Conservation (phyloP, 148 eudicot genomes). For the Drosera capensis region DNA sequence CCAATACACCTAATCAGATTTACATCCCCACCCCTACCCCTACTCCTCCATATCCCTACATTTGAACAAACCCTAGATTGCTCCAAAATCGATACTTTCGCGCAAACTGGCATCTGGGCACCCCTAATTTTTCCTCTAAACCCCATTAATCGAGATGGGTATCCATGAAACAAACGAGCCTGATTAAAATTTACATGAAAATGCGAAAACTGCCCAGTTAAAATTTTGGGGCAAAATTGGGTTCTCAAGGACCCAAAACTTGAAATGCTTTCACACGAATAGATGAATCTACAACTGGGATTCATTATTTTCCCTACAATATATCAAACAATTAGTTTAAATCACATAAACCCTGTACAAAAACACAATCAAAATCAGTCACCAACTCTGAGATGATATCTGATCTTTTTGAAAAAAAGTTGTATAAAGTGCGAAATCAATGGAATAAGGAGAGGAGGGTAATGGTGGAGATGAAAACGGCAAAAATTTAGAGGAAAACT, state of each 20-base stretch:
- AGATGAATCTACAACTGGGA: slow-evolving; percentile 38
- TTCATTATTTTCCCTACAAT: slow-evolving; percentile 27
- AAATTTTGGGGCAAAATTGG: slow-evolving; percentile 8
- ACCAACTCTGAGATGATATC: too few species aligned
- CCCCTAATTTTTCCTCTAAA: slow-evolving; percentile 7
- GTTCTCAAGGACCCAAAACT: slow-evolving; percentile 10
- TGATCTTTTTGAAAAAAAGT: too few species aligned
- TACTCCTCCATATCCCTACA: slow-evolving; percentile 9
- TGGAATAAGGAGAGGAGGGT: too few species aligned
- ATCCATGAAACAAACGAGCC: slow-evolving; percentile 13
- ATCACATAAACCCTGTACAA: too few species aligned
- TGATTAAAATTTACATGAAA: slow-evolving; percentile 10
- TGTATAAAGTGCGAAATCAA: too few species aligned
- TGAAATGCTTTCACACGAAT: slow-evolving; percentile 17
- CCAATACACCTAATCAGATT: slow-evolving; percentile 12
- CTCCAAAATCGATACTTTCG: slow-evolving; percentile 18
- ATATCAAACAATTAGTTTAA: too few species aligned
- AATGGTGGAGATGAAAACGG: too few species aligned
- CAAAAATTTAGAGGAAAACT: too few species aligned
- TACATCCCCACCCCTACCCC: slow-evolving; percentile 14
- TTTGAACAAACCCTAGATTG: slow-evolving; percentile 32
- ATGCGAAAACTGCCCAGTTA: slow-evolving; percentile 6
- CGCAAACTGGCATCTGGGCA: slow-evolving; percentile 18
- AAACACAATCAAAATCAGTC: too few species aligned
- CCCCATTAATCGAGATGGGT: slow-evolving; percentile 18